phyloP scores from a whole-genome alignment of 1,139 yeast species.

The Blastobotrys illinoisensis region DNA sequence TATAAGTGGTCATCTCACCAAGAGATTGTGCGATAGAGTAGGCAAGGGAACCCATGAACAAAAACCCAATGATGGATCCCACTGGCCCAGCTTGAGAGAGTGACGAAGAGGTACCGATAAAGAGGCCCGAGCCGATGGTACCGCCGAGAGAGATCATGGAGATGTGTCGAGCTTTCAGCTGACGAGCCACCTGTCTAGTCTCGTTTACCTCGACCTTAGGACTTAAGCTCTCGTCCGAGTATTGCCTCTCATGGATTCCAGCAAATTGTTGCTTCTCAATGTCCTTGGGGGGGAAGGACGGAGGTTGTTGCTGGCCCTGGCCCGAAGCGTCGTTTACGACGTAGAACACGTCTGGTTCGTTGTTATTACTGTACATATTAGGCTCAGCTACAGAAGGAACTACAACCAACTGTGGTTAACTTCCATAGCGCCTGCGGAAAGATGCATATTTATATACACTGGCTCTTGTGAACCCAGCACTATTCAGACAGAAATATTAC shows the following conservation, averaged over 20 bases:
- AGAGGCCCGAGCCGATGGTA: constrained; percentile 72
- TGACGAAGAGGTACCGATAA: constrained; percentile 62
- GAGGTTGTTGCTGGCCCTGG: background rate
- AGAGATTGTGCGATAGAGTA: constrained; percentile 53
- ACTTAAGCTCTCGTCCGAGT: background rate
- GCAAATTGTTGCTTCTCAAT: background rate
- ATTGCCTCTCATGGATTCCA: background rate
- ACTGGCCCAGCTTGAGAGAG: constrained; percentile 61
- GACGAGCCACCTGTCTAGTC: constrained; percentile 23
- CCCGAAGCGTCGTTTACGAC: background rate
- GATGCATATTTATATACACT: background rate
- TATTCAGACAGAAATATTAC: background rate
- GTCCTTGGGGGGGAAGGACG: background rate
- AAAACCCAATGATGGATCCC: constrained; percentile 53
- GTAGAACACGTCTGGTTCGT: background rate
- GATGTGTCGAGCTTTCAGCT: constrained; percentile 56
- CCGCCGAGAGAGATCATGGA: constrained; percentile 89
- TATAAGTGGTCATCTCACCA: constrained; percentile 57
- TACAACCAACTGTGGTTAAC: background rate
- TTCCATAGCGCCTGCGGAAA: background rate
- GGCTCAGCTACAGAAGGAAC: background rate
- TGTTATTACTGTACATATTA: background rate
- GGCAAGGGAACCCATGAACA: constrained; percentile 47
- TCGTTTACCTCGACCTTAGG: background rate
- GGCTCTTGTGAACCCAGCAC: too few species aligned